Conservation (phyloP, 2,329 filamentous ascomycete genomes). For the Clarireedia hainanense region DNA sequence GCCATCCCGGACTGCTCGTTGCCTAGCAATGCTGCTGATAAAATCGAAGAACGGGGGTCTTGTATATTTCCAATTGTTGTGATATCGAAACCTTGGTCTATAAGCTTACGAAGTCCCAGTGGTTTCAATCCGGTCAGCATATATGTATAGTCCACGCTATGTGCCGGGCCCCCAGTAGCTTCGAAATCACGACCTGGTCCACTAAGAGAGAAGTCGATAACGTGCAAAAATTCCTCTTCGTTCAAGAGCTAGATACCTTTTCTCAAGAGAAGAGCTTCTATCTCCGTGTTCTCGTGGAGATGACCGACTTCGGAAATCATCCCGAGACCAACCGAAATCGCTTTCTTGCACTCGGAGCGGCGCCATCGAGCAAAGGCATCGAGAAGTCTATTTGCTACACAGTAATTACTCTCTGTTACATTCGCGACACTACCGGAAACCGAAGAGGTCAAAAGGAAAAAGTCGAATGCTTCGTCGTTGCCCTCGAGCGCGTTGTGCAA, state of each 20-base stretch:
- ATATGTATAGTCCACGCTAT: neutral
- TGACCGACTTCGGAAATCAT: slow-evolving; percentile 32
- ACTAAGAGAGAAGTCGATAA: slow-evolving; percentile 7
- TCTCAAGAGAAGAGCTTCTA: slow-evolving; percentile 30
- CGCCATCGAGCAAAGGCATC: slow-evolving; percentile 29
- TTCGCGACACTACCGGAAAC: slow-evolving; percentile 26
- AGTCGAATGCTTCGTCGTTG: slow-evolving; percentile 24
- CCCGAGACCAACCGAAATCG: slow-evolving; percentile 22
- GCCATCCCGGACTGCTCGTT: too few relatives aligned
- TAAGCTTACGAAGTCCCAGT: neutral
- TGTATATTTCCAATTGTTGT: too few relatives aligned
- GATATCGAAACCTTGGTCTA: slow-evolving; percentile 6
- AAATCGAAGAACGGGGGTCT: too few relatives aligned
- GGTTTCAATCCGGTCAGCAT: slow-evolving; percentile 12
- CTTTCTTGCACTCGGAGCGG: slow-evolving; percentile 19
- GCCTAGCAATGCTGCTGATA: too few relatives aligned
- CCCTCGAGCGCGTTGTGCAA: slow-evolving; percentile 5
- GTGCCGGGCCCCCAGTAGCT: too few relatives aligned
- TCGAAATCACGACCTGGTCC: too few relatives aligned
- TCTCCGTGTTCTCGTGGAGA: slow-evolving; percentile 30
- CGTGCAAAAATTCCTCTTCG: slow-evolving; percentile 11
- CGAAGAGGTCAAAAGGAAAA: slow-evolving; percentile 30
- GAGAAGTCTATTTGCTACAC: slow-evolving; percentile 31
- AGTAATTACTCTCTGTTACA: slow-evolving; percentile 31
- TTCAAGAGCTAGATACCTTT: slow-evolving; percentile 32